Base-by-base conservation (phyloP, 805 yeast genomes). In the Starmerella powellii region DNA sequence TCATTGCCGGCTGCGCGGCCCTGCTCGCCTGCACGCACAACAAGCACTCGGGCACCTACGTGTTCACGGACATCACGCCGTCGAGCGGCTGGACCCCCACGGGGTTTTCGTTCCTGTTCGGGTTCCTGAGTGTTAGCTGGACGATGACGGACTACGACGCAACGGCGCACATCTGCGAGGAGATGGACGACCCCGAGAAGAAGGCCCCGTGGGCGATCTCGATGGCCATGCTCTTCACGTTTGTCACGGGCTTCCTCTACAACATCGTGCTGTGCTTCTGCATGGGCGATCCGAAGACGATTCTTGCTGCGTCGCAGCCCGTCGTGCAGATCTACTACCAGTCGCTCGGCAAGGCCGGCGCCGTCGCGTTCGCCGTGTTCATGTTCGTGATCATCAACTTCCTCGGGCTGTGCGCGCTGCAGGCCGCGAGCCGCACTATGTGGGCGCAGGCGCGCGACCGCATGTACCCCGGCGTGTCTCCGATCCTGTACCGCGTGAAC, bases 391-490 rank as follows among this genome's bases (percentile, higher is more conserved):
- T 80, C 20, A 82, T 76, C 55, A 76, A 73, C 58, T 63, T 78
- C 41, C 78, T 77, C 76, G 79, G 80, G 12, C 67, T 73, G 23
- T 73, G 80, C 2, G 70, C 73, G 41, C 62, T 76, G 41, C 71
- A 76, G 38, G 83, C 84, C 4, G 67, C 72, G 10, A 75, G 82
- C 3, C 70, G 86, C 58, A 83, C 78, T 55, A 66, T 76, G 43
- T 79, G 82, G 78, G 84, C 85, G 2, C 77, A 78, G 57, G 76
- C 83, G 29, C 70, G 86, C 61, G 88, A 80, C 59, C 73, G 76
- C 51, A 84, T 85, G 36, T 65, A 78, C 48, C 87, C 87, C 8
- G 35, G 27, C 17, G 46, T 34, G 6, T 40, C 44, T 10, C 28
- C 31, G 20, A 61, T 74, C 42, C 20, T 48, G n/a, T 72, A 32